phyloP scores from a whole-genome alignment of 2,329 filamentous ascomycete genomes.

The Aspergillus oerlinghausenensis region DNA sequence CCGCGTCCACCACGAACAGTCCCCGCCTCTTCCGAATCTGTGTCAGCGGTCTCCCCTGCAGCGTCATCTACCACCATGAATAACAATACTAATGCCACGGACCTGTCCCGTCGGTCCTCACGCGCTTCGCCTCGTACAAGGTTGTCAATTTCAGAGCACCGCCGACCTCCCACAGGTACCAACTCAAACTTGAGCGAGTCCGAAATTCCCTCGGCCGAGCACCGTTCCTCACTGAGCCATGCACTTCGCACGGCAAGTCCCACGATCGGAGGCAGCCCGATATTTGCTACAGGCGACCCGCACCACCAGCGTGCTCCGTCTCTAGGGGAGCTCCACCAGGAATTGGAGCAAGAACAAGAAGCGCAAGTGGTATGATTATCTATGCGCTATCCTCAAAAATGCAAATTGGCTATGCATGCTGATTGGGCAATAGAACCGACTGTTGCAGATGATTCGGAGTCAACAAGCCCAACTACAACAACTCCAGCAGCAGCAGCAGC shows the following conservation, averaged over 20 bases:
- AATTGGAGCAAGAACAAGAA: constrained; percentile 49
- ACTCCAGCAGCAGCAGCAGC: constrained; percentile 28
- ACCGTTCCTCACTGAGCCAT: constrained; percentile 35
- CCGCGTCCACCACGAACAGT: constrained; percentile 30
- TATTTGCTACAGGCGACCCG: constrained; percentile 42
- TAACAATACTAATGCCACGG: constrained; percentile 73
- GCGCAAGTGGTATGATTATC: constrained; percentile 43
- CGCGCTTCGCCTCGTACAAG: constrained; percentile 31
- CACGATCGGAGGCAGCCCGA: constrained; percentile 40
- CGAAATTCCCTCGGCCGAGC: constrained; percentile 33
- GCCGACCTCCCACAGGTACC: constrained; percentile 39
- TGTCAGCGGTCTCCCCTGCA: constrained; percentile 41
- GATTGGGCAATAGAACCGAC: constrained; percentile 38
- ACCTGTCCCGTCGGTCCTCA: constrained; percentile 47
- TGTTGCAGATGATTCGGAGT: constrained; percentile 47
- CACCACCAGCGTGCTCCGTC: constrained; percentile 47
- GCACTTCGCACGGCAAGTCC: constrained; percentile 40
- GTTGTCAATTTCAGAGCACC: constrained; percentile 38
- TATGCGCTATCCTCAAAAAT: background rate
- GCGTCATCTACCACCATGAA: constrained; percentile 8
- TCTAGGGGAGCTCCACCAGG: constrained; percentile 47
- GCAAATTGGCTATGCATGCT: constrained; percentile 3
- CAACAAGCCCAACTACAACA: constrained; percentile 45
- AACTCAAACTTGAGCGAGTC: constrained; percentile 35
- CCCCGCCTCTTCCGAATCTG: constrained; percentile 55